Percentiles rank a stretch among this genome's conserved stretches.
Evolutionary conservation across 805 yeast genomes (phyloP).

Genomic region (Kodamaea jinghongensis): DNA sequence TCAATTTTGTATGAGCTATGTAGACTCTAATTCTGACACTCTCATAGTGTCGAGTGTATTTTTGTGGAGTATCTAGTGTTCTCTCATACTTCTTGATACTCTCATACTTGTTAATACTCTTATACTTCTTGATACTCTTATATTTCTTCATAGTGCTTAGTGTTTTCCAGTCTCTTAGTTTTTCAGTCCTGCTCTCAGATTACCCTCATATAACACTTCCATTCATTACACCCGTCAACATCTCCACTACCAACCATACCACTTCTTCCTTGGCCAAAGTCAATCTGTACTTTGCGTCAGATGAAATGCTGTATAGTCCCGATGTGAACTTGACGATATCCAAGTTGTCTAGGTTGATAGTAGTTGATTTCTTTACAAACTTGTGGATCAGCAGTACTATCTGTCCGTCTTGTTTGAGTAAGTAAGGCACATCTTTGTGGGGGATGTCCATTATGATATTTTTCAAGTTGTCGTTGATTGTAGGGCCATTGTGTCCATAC

Average conservation of each 20-base stretch:
- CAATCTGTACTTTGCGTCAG: constrained; percentile 24
- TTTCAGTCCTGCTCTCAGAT: too few relatives aligned
- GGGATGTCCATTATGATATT: constrained; percentile 24
- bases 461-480: constrained; percentile 17
- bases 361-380: constrained; percentile 20
- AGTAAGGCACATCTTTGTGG: constrained; percentile 15
- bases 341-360: constrained; percentile 20
- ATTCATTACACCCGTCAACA: constrained; percentile 8
- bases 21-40: too few relatives aligned
- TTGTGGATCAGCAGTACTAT: constrained; percentile 13
- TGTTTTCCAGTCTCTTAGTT: too few relatives aligned
- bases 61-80: too few relatives aligned
- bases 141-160: too few relatives aligned
- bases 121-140: too few relatives aligned
- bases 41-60: too few relatives aligned
- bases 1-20: too few relatives aligned
- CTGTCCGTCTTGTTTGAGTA: constrained; percentile 10
- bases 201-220: too few relatives aligned
- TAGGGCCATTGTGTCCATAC: constrained; percentile 8
- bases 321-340: constrained; percentile 18
- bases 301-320: constrained; percentile 17
- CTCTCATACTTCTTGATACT: too few relatives aligned
- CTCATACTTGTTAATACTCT: too few relatives aligned
- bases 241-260: constrained; percentile 16
- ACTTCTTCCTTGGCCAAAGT: constrained; percentile 9